Conservation (phyloP, 148 eudicot species). For the Heliosperma pusillum region DNA sequence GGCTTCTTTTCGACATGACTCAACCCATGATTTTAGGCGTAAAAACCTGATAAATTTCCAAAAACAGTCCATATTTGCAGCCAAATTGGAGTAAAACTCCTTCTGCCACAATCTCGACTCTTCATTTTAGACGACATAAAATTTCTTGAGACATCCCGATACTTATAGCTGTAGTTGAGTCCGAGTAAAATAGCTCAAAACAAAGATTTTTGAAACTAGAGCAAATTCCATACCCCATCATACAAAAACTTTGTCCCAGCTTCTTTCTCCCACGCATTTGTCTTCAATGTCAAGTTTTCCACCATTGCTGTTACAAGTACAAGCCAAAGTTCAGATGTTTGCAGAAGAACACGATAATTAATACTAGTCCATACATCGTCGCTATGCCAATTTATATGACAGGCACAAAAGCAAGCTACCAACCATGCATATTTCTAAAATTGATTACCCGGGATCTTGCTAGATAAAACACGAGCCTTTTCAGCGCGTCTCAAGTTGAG, state of each 20-base stretch:
- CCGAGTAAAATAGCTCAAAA: neutral
- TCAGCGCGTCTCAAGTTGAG: constrained; percentile 79
- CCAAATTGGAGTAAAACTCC: no score
- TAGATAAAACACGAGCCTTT: constrained; percentile 66
- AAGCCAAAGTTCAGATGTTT: constrained; percentile 14
- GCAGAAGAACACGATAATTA: neutral
- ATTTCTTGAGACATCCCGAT: no score
- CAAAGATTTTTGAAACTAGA: neutral
- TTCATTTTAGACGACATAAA: no score
- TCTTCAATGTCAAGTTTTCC: constrained; percentile 55
- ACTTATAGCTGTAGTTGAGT: no score
- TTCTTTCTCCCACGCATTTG: constrained; percentile 60
- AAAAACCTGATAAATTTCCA: no score
- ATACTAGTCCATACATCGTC: no score
- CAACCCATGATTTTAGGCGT: neutral
- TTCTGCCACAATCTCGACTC: no score
- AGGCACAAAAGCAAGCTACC: no score
- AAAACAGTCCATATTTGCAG: no score
- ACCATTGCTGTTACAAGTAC: constrained; percentile 55
- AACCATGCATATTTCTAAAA: no score
- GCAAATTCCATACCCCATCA: constrained; percentile 56
- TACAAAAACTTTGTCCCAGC: constrained; percentile 55
- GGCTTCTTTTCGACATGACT: neutral
- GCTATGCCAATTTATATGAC: no score
- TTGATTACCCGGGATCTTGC: constrained; percentile 66